Evolutionary conservation across 306 rosid species (phyloP).

Genomic region (Alnus glutinosa): DNA sequence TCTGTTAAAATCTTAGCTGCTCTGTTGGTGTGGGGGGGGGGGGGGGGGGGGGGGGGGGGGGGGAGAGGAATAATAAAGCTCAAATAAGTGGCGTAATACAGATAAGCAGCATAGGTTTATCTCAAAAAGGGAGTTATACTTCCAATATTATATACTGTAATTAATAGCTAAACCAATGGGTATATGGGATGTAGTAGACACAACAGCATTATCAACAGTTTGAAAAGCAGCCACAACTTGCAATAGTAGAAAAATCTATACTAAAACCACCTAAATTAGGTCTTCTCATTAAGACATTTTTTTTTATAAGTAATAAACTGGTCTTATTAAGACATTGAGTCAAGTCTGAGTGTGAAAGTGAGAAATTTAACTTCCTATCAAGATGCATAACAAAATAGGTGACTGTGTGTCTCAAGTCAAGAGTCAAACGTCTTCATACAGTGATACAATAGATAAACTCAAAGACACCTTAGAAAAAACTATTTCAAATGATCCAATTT

Average conservation of each 20-base stretch:
- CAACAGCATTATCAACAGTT: not conserved
- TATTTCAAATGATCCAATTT: not conserved
- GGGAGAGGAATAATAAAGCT: constrained; percentile 25
- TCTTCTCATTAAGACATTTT: not conserved
- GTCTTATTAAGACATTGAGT: not conserved
- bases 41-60: constrained; percentile 2
- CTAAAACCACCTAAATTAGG: not conserved
- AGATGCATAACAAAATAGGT: not conserved
- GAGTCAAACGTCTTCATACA: not conserved
- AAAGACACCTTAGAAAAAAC: not conserved
- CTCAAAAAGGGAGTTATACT: not conserved
- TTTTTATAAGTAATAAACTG: too few relatives aligned
- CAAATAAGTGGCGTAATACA: constrained; percentile 18
- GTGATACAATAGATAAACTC: not conserved
- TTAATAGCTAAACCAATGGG: not conserved
- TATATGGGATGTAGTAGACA: not conserved
- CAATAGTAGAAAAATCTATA: not conserved
- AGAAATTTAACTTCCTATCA: not conserved
- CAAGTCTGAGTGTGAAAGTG: not conserved
- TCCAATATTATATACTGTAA: not conserved
- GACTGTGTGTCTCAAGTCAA: not conserved
- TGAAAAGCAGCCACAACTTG: not conserved
- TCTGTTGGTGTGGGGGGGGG: constrained; percentile 38
- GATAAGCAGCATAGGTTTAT: not conserved
- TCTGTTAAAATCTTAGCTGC: constrained; percentile 74